Conservation (phyloP, 2,329 filamentous ascomycete species). For the Hawksworthiomyces lignivorus region DNA sequence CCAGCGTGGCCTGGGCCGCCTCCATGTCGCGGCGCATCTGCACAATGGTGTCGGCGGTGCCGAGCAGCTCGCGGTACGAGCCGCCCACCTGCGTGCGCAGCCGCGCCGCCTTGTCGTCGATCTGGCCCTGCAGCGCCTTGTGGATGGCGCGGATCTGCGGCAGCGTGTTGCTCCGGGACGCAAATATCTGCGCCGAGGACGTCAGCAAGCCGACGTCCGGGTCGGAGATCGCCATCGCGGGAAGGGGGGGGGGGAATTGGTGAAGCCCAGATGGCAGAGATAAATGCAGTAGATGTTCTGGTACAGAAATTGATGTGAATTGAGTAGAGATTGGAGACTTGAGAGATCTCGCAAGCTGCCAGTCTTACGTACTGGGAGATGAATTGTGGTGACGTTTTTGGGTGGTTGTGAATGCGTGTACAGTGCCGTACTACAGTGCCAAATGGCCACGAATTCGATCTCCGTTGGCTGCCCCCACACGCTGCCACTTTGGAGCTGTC, state of each 20-base stretch:
- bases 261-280: too few species aligned
- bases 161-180: conserved; percentile 45
- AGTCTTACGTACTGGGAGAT: too few species aligned
- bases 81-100: conserved; percentile 57
- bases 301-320: too few species aligned
- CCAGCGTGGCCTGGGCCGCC: conserved; percentile 62
- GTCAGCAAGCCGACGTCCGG: conserved; percentile 39
- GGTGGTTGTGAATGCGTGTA: too few species aligned
- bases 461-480: too few species aligned
- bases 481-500: too few species aligned
- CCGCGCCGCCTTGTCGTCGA: conserved; percentile 55
- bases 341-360: too few species aligned
- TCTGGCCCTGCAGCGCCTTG: conserved; percentile 48
- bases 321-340: too few species aligned
- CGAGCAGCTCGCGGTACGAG: conserved; percentile 80
- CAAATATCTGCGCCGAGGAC: conserved; percentile 48
- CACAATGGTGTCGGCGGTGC: conserved; percentile 89
- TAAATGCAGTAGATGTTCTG: too few species aligned
- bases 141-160: conserved; percentile 58
- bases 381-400: too few species aligned
- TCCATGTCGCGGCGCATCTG: conserved; percentile 77
- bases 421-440: too few species aligned
- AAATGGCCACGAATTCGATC: too few species aligned
- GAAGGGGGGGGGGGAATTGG: neutral
- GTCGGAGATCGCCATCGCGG: conserved; percentile 26